A percentile compares a stretch with the other conserved stretches of the same genome.
phyloP scores from a whole-genome alignment of 2,329 filamentous ascomycete species.

The Fusarium annulatum region DNA sequence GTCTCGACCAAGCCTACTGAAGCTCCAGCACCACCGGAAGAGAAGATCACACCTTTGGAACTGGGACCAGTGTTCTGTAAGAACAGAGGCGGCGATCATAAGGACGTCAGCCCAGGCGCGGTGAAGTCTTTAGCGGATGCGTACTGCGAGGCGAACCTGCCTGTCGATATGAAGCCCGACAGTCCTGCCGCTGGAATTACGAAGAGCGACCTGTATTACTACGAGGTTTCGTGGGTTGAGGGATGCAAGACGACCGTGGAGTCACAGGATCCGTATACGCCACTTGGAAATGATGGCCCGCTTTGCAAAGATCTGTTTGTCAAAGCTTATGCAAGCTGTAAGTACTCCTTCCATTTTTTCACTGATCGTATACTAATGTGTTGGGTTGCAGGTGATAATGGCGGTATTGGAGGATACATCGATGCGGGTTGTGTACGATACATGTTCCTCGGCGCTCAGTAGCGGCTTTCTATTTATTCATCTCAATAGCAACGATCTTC shows the following conservation, averaged over 20 bases:
- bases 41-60: background rate
- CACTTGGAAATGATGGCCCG: background rate
- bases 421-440: background rate
- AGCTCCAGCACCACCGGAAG: background rate
- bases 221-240: background rate
- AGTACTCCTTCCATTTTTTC: rapidly evolving
- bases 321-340: background rate
- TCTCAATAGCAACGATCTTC: rapidly evolving
- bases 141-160: background rate
- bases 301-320: background rate
- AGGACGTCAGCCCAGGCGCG: background rate
- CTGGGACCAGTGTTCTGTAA: background rate
- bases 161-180: background rate
- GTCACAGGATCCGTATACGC: background rate
- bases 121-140: background rate
- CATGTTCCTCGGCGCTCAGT: background rate
- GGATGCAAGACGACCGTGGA: conserved; percentile 1
- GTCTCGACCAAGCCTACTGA: background rate
- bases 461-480: rapidly evolving
- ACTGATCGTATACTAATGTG: rapidly evolving
- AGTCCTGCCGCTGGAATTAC: background rate
- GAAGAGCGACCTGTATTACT: background rate
- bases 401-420: background rate
- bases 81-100: background rate
- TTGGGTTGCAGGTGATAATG: background rate